Evolutionary conservation across 257 asterid species (phyloP).

Genomic region (Solanum lycopersicoides): DNA sequence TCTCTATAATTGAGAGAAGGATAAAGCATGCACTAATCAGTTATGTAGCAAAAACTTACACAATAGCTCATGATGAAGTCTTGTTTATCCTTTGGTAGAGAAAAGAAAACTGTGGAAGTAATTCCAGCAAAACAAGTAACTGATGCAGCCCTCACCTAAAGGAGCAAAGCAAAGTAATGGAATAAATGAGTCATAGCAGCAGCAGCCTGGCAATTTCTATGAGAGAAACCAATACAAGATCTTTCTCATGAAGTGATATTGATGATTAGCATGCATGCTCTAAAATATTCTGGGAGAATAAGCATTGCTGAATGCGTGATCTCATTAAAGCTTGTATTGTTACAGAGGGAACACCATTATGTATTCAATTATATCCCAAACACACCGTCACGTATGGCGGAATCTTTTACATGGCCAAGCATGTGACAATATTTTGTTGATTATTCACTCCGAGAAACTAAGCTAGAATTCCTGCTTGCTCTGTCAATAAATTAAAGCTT

Average conservation of each 20-base stretch:
- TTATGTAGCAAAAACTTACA: conserved; percentile 36
- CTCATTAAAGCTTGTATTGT: not conserved
- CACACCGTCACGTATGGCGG: not conserved
- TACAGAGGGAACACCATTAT: not conserved
- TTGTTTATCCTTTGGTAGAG: conserved; percentile 59
- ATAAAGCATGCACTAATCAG: not conserved
- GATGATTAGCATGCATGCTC: not conserved
- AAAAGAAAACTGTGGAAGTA: conserved; percentile 73
- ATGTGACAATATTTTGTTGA: not conserved
- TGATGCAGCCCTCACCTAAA: conserved; percentile 90
- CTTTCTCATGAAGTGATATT: not conserved
- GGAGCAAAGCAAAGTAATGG: conserved; percentile 9
- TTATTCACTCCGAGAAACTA: not conserved
- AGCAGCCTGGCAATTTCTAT: not conserved
- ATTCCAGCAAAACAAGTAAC: conserved; percentile 96
- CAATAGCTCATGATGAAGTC: conserved; percentile 52
- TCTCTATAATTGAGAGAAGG: not conserved
- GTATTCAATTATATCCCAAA: not conserved
- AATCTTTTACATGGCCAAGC: not conserved
- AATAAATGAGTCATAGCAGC: not conserved
- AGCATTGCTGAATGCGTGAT: not conserved
- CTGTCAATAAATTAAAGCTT: not conserved
- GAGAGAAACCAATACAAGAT: not conserved
- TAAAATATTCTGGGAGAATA: not conserved
- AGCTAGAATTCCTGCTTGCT: not conserved